Conservation (phyloP, 805 yeast genomes). For the Sugiyamaella lignohabitans region DNA sequence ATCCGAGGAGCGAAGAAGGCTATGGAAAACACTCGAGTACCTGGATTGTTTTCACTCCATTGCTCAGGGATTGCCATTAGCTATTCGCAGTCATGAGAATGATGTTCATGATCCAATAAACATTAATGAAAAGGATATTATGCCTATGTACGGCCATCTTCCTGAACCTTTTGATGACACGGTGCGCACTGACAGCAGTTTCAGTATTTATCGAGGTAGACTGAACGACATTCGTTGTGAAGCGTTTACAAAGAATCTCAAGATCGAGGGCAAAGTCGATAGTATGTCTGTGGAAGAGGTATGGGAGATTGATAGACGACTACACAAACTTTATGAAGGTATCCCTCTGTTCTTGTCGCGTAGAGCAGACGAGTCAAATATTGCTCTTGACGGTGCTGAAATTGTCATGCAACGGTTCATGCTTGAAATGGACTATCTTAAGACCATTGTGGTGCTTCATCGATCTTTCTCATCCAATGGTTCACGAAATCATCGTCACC, state of each 20-base stretch:
- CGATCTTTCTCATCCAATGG: slow-evolving; percentile 19
- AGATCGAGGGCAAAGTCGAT: slow-evolving; percentile 10
- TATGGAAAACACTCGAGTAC: slow-evolving; percentile 25
- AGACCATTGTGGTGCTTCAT: slow-evolving; percentile 27
- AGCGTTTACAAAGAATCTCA: slow-evolving; percentile 11
- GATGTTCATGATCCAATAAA: slow-evolving; percentile 26
- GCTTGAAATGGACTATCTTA: slow-evolving; percentile 26
- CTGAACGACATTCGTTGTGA: slow-evolving; percentile 9
- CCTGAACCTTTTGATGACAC: slow-evolving; percentile 16
- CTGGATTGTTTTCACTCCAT: slow-evolving; percentile 25
- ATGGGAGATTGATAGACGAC: slow-evolving; percentile 23
- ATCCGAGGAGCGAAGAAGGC: slow-evolving; percentile 26
- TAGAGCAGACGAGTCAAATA: slow-evolving; percentile 18
- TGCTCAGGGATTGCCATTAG: slow-evolving; percentile 29
- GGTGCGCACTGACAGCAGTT: slow-evolving; percentile 22
- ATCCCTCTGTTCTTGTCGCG: slow-evolving; percentile 21
- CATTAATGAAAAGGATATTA: slow-evolving; percentile 24
- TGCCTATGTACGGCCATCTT: slow-evolving; percentile 15
- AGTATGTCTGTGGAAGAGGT: slow-evolving; percentile 12
- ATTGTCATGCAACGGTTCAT: slow-evolving; percentile 27
- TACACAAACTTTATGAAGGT: slow-evolving; percentile 22
- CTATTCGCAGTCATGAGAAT: slow-evolving; percentile 23
- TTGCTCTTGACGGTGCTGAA: slow-evolving; percentile 18
- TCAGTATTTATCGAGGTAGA: slow-evolving; percentile 16
- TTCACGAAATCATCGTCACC: slow-evolving; percentile 6